Conservation (phyloP, 2,329 filamentous ascomycete species). For the Cladobotryum protrusum region DNA sequence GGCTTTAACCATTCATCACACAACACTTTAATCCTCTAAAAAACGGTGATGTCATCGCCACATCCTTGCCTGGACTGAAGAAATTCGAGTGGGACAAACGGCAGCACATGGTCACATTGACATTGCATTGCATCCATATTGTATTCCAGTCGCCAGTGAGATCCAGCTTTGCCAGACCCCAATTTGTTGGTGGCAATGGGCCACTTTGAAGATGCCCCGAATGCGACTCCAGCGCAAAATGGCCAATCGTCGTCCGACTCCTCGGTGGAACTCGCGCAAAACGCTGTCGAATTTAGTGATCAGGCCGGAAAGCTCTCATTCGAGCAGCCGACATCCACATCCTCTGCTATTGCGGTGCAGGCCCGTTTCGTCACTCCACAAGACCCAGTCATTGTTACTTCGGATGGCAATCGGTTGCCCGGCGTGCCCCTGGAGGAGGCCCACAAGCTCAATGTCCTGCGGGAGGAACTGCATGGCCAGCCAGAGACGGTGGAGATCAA, state of each 20-base stretch:
- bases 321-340: slow-evolving; percentile 24
- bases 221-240: not conserved
- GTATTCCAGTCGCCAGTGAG: too few relatives aligned
- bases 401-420: slow-evolving; percentile 60
- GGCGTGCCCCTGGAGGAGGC: slow-evolving; percentile 65
- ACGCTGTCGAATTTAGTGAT: slow-evolving; percentile 51
- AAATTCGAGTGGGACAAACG: too few relatives aligned
- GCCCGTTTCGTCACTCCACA: slow-evolving; percentile 62
- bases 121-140: too few relatives aligned
- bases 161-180: too few relatives aligned
- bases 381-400: slow-evolving; percentile 65
- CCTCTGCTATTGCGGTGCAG: slow-evolving; percentile 47
- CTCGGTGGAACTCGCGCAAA: slow-evolving; percentile 25
- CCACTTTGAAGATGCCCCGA: not conserved
- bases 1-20: too few relatives aligned
- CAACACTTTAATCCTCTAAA: too few relatives aligned
- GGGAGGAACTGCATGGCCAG: slow-evolving; percentile 38
- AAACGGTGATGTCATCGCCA: too few relatives aligned
- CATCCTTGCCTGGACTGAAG: too few relatives aligned
- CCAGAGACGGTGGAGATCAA: slow-evolving; percentile 22
- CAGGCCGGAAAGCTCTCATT: slow-evolving; percentile 55
- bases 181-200: not conserved
- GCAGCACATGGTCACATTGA: too few relatives aligned
- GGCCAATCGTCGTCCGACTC: slow-evolving; percentile 7
- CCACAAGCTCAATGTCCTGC: slow-evolving; percentile 60